Evolutionary conservation across 495 filamentous ascomycete species (phyloP), one percentile per base, ranked within the genome.

Genomic region (Lasiosphaeriaceae sp.): DNA sequence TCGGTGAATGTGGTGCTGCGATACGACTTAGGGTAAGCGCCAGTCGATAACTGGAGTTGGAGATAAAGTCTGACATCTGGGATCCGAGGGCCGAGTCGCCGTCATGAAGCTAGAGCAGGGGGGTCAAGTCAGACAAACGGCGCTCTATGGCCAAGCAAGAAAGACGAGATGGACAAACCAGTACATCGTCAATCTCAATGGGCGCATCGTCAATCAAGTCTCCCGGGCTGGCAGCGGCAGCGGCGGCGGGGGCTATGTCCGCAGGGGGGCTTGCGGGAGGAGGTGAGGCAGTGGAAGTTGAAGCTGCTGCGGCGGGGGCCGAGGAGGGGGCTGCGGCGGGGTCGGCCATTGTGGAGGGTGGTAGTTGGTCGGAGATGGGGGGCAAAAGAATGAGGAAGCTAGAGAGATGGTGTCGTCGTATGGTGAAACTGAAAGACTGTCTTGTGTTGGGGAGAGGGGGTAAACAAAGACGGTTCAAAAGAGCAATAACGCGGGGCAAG

Each of bases 1-100:
- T 64, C 59, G 3, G 64, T 61, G 11, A 50, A 59, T 17, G 24
- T 21, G 23, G 52, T 23, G 14, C 50, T 53, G 37, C 3, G 34
- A n/a, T 16, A 12, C 3, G 39, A 6, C 1, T 14, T 4, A 43
- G n/a, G 3, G n/a, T 43, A 1, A 14, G 39, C 12, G 39, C 16
- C 7, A n/a, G 39, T 31, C 26, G 26, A 3, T 31, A 9, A 31
- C 4, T 31, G 26, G 26, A n/a, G n/a, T n/a, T n/a, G n/a, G 1
- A 12, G 2, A 43, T 43, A 3, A 17, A 1, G 34, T 8, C 39
- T 43, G 4, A n/a, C 39, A 43, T 17, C 39, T 43, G 39, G n/a
- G 39, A 43, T 0, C 39, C 39, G 16, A 43, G 12, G 39, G 39
- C 39, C 8, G 39, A 43, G 5, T 43, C 39, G n/a, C n/a, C 39